phyloP scores from a whole-genome alignment of 129 eudicot species.

The Solidago caesia region DNA sequence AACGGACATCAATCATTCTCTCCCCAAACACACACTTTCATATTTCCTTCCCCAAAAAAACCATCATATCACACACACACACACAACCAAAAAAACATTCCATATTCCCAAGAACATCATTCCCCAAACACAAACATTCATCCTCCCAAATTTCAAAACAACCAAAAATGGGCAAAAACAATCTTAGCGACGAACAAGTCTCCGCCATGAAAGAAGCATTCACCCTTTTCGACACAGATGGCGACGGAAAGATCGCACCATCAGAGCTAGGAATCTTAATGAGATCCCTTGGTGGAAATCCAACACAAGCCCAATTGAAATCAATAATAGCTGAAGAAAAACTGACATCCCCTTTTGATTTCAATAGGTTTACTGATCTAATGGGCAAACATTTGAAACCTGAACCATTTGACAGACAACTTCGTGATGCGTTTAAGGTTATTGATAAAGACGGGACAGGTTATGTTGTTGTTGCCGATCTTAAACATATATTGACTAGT shows the following conservation, averaged over 20 bases:
- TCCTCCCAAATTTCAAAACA: slow-evolving; percentile 1
- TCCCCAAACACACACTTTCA: background rate
- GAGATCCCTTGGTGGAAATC: slow-evolving; percentile 85
- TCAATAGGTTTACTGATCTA: slow-evolving; percentile 55
- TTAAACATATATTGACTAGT: slow-evolving; percentile 65
- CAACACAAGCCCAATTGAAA: slow-evolving; percentile 74
- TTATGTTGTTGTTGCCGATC: slow-evolving; percentile 67
- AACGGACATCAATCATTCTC: background rate
- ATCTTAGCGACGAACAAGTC: slow-evolving; percentile 58
- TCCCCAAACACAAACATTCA: background rate
- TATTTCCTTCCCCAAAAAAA: background rate
- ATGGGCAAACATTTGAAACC: slow-evolving; percentile 73
- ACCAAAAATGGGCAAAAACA: slow-evolving; percentile 48
- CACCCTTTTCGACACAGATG: slow-evolving; percentile 92
- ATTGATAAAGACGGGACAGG: slow-evolving; percentile 79
- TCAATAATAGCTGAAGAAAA: slow-evolving; percentile 59
- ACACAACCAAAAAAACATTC: background rate
- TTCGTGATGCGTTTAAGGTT: slow-evolving; percentile 79
- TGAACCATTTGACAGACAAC: slow-evolving; percentile 79
- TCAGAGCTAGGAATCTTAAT: slow-evolving; percentile 69
- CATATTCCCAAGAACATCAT: background rate
- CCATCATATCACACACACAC: slow-evolving; percentile 6
- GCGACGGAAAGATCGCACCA: slow-evolving; percentile 88
- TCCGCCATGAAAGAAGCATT: slow-evolving; percentile 81
- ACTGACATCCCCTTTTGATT: slow-evolving; percentile 60